Conservation (phyloP, 768 basidiomycete genomes). For the Lentinula lateritia region DNA sequence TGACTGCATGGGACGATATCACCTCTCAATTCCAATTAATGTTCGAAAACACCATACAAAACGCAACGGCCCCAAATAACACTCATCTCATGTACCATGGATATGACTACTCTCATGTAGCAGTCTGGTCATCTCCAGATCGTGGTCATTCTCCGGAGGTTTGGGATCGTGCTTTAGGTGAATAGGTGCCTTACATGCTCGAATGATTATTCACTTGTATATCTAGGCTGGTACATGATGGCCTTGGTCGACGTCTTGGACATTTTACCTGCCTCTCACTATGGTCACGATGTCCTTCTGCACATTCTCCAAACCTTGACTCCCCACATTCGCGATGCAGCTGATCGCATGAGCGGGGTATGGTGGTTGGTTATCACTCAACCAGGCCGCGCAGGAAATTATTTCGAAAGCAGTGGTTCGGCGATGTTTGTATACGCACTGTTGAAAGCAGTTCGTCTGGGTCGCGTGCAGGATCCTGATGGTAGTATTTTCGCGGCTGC, state of each 20-base stretch:
- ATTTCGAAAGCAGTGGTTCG: conserved; percentile 43
- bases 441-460: conserved; percentile 37
- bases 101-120: conserved; percentile 38
- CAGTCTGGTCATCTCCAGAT: conserved; percentile 39
- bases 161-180: conserved; percentile 43
- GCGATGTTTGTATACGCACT: conserved; percentile 44
- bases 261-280: conserved; percentile 25
- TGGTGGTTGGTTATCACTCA: conserved; percentile 51
- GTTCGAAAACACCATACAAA: conserved; percentile 37
- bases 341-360: conserved; percentile 31
- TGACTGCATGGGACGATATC: conserved; percentile 37
- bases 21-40: conserved; percentile 35
- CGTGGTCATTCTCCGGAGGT: conserved; percentile 43
- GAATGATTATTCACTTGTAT: background rate
- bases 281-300: conserved; percentile 25
- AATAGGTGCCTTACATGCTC: background rate
- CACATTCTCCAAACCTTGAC: conserved; percentile 26
- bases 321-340: conserved; percentile 30
- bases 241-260: conserved; percentile 42
- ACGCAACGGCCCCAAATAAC: conserved; percentile 29
- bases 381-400: conserved; percentile 38
- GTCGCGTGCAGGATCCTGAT: conserved; percentile 31
- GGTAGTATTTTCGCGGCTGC: conserved; percentile 32
- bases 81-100: conserved; percentile 44
- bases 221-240: conserved; percentile 36